Conservation (phyloP, 495 filamentous ascomycete species). For the Cercophora samala region DNA sequence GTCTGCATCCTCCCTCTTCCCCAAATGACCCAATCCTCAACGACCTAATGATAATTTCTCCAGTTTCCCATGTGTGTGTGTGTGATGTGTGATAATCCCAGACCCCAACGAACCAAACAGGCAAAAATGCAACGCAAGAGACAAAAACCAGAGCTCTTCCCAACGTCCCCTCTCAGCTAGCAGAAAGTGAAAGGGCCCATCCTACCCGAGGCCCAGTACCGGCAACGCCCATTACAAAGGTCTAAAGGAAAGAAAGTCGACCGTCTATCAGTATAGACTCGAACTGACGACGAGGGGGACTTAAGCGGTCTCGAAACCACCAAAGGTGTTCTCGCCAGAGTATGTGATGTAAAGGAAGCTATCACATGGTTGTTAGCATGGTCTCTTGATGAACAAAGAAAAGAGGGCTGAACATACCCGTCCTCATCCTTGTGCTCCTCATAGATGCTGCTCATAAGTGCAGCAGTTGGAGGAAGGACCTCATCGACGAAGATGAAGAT, state of each 20-base stretch:
- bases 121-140: slow-evolving; percentile 6
- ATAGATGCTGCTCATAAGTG: slow-evolving; percentile 99
- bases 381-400: not conserved
- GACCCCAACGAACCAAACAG: not conserved
- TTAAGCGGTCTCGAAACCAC: slow-evolving; percentile 46
- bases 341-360: slow-evolving; percentile 68
- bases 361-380: not conserved
- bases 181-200: not conserved
- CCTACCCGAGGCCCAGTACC: not conserved
- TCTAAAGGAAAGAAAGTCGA: slow-evolving; percentile 15
- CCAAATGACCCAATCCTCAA: not conserved
- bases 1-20: not conserved
- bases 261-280: too few species aligned
- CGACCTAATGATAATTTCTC: not conserved
- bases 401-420: slow-evolving; percentile 47
- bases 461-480: slow-evolving; percentile 93
- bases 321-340: slow-evolving; percentile 99
- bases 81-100: not conserved
- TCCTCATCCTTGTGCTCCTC: slow-evolving; percentile 93
- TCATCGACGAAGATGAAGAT: slow-evolving; percentile 99
- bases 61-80: slow-evolving; percentile 3
- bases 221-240: slow-evolving; percentile 21
- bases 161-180: not conserved
- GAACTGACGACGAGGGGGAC: not conserved
- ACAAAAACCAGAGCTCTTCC: not conserved